Conservation (phyloP, 2,329 filamentous ascomycete genomes). For the Ceratocystis colombiana region DNA sequence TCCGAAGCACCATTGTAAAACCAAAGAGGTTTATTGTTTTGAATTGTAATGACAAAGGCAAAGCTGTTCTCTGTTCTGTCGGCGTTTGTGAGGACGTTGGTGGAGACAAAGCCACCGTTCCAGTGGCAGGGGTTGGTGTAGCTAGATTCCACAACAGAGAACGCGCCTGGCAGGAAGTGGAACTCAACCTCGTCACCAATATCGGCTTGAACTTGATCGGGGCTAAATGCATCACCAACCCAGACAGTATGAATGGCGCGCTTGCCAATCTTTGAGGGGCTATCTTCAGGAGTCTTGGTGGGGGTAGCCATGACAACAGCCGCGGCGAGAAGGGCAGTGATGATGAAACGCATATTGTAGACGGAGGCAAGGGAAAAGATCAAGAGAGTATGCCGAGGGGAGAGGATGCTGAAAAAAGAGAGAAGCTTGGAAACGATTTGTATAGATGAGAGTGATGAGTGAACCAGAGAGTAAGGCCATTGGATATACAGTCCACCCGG, state of each 20-base stretch:
- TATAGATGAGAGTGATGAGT: no score
- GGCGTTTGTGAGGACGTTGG: no score
- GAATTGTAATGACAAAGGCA: slow-evolving; percentile 32
- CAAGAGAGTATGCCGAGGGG: no score
- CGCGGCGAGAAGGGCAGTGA: not conserved
- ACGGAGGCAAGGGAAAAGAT: no score
- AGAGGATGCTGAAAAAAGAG: no score
- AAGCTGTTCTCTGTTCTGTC: slow-evolving; percentile 27
- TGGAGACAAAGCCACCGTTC: not conserved
- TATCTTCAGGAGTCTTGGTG: not conserved
- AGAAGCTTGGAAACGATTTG: no score
- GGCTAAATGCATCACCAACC: slow-evolving; percentile 35
- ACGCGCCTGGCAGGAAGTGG: not conserved
- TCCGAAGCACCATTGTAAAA: not conserved
- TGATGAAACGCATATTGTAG: slow-evolving; percentile 26
- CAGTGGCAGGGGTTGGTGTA: not conserved
- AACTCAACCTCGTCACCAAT: not conserved
- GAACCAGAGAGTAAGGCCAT: no score
- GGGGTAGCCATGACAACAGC: not conserved
- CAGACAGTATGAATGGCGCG: not conserved
- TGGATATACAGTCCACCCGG: no score
- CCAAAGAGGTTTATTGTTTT: not conserved
- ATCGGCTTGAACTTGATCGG: slow-evolving; percentile 30
- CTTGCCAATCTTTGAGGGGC: not conserved
- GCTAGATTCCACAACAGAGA: not conserved